These are phyloP conservation scores for Trametes maxima DNA, from an alignment of 768 basidiomycete genomes.

Conservation along the genomic window DNA sequence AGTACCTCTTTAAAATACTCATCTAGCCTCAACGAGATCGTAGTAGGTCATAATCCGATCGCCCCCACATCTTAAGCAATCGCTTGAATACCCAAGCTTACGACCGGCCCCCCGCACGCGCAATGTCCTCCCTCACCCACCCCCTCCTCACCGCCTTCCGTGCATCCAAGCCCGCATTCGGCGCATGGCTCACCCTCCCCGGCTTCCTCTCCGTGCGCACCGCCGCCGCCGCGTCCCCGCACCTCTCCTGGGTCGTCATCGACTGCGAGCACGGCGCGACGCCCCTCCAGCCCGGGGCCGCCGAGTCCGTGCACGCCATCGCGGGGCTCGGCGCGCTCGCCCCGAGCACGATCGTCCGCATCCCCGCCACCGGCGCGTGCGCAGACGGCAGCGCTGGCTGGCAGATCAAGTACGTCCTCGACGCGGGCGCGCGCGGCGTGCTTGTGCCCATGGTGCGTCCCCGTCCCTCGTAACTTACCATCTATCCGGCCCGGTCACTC, in stretches of 20 bases:
- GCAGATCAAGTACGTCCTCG: conserved; percentile 74
- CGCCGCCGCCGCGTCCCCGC: conserved; percentile 51
- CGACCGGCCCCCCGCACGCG: not conserved
- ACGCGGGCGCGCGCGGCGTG: conserved; percentile 66
- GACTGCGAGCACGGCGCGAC: conserved; percentile 73
- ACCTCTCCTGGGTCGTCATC: conserved; percentile 64
- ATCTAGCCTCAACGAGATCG: too few relatives aligned
- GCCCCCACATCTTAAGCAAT: too few relatives aligned
- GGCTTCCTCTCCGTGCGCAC: conserved; percentile 61
- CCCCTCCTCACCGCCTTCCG: conserved; percentile 55
- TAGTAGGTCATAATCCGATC: too few relatives aligned
- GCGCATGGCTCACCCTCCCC: conserved; percentile 65
- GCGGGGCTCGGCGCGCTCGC: conserved; percentile 45
- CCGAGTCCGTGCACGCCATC: conserved; percentile 58
- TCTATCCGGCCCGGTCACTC: too few relatives aligned
- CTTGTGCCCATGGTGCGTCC: conserved; percentile 68
- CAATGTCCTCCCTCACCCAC: conserved; percentile 50
- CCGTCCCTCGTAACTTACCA: too few relatives aligned
- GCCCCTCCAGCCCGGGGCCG: conserved; percentile 54
- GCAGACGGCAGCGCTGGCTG: conserved; percentile 52
- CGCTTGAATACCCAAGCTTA: too few relatives aligned
- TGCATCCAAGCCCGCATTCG: conserved; percentile 61
- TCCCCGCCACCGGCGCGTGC: conserved; percentile 63
- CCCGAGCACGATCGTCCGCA: conserved; percentile 59
- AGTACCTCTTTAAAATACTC: too few relatives aligned